Base-by-base conservation (phyloP, 441 rosid genomes). In the Hura crepitans region DNA sequence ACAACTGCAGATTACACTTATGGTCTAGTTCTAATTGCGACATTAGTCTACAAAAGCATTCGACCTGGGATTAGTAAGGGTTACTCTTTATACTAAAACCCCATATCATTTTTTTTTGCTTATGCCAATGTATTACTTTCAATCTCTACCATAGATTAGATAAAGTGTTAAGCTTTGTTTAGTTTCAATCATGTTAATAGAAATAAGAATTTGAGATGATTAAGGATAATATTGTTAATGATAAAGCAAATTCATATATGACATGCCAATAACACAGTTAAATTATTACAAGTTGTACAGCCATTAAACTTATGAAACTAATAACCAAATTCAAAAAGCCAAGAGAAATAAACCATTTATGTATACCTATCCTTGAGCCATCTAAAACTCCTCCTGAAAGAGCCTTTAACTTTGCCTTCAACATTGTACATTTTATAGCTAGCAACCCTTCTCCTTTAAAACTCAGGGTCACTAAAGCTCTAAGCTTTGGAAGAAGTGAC, bases 401-500 rank as follows among this genome's bases (percentile, higher is more conserved):
- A 79, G 63, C 96, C 93, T 69, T 90, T 92, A 74, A 89, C 89
- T 77, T 90, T 87, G 11, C 93, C 95, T 73, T 92, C 95, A 57
- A 82, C 95, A 66, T 86, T 74, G 69, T 89, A 92, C 95, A 85
- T 90, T 81, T 89, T 92, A 55, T 92, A 92, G 78, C 89, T 81
- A 27, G 98, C 96, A 68, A 92, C 93, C 81, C 98, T 84, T 82
- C 81, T 92, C 88, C 98, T 81, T 62, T 84, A 86, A 50, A 90
- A 81, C 79, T 92, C 97, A 53, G 96, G 93, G 76, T 92, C 96
- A 11, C 62, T 25, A 2, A 86, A 42, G 69, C 77, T 83, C 97
- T 93, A 90, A 0, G 85, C 63, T 35, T 81, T 86, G 0, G 90
- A 83, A 67, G 81, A 84, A 39, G 80, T 12, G 89, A 82, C 66